Conservation (phyloP, 345 rosid genomes). For the Eucalyptus decipiens region DNA sequence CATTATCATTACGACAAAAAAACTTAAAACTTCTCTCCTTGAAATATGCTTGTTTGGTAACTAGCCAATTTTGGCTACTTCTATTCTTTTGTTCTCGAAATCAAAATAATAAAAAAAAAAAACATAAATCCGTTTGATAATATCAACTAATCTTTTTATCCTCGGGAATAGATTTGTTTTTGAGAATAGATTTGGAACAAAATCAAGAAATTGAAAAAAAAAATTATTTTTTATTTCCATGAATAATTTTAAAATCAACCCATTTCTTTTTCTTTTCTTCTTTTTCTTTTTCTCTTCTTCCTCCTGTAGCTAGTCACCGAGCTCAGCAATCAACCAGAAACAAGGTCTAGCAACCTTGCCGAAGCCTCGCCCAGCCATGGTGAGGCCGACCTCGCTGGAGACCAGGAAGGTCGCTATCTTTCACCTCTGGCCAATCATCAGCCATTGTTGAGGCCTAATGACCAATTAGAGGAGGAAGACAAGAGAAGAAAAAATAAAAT, state of each 20-base stretch:
- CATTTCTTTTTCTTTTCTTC: fast-evolving
- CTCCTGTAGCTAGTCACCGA: fast-evolving
- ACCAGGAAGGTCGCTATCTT: fast-evolving
- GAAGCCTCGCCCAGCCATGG: fast-evolving
- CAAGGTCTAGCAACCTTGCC: no score
- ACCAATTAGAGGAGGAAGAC: fast-evolving
- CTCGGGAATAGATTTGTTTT: fast-evolving
- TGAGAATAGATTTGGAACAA: fast-evolving
- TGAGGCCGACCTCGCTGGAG: fast-evolving
- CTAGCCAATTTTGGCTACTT: no score
- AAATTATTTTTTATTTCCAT: fast-evolving
- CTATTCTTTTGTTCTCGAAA: no score
- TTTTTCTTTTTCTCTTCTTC: no score
- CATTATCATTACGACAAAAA: not conserved
- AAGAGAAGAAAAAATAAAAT: no score
- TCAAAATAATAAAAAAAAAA: fast-evolving
- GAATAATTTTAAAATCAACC: no score
- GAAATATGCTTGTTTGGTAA: no score
- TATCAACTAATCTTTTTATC: fast-evolving
- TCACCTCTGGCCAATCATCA: fast-evolving
- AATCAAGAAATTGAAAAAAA: fast-evolving
- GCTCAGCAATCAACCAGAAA: fast-evolving
- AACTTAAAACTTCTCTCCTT: no score
- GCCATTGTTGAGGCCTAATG: no score
- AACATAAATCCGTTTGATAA: fast-evolving